A percentile compares a stretch with the other conserved stretches of the same genome.
Evolutionary conservation across 1,284 basidiomycete species (phyloP).

Genomic region (Irpex sp.): DNA sequence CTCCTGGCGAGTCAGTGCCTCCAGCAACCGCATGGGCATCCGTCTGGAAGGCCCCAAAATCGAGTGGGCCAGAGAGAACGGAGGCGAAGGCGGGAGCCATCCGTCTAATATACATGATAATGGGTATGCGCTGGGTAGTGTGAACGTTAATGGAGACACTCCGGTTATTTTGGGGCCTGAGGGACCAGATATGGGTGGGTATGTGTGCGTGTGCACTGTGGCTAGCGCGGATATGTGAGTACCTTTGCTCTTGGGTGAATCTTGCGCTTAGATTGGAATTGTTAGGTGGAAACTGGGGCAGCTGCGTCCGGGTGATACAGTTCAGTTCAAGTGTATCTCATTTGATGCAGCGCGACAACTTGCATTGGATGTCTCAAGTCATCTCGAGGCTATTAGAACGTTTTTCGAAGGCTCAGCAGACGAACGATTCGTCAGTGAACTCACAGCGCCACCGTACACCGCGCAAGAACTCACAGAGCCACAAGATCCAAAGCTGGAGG

Average conservation of each 20-base stretch:
- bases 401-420: not conserved
- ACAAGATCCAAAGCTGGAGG: too few relatives aligned
- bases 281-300: constrained; percentile 62
- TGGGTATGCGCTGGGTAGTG: constrained; percentile 53
- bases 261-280: not conserved
- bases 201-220: constrained; percentile 49
- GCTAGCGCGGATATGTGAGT: constrained; percentile 46
- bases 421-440: too few relatives aligned
- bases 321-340: constrained; percentile 45
- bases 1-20: constrained; percentile 46
- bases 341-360: constrained; percentile 33
- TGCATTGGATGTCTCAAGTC: constrained; percentile 16
- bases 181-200: constrained; percentile 63
- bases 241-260: not conserved
- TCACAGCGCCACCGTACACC: too few relatives aligned
- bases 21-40: constrained; percentile 60
- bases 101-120: constrained; percentile 70
- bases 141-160: constrained; percentile 70
- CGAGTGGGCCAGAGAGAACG: constrained; percentile 54
- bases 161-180: constrained; percentile 63
- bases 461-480: too few relatives aligned
- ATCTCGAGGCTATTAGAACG: not conserved
- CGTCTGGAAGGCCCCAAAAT: constrained; percentile 44
- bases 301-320: constrained; percentile 43
- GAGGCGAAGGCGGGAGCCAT: constrained; percentile 69